Base-by-base conservation (phyloP, 139 green algal species). In the Micractinium conductrix region DNA sequence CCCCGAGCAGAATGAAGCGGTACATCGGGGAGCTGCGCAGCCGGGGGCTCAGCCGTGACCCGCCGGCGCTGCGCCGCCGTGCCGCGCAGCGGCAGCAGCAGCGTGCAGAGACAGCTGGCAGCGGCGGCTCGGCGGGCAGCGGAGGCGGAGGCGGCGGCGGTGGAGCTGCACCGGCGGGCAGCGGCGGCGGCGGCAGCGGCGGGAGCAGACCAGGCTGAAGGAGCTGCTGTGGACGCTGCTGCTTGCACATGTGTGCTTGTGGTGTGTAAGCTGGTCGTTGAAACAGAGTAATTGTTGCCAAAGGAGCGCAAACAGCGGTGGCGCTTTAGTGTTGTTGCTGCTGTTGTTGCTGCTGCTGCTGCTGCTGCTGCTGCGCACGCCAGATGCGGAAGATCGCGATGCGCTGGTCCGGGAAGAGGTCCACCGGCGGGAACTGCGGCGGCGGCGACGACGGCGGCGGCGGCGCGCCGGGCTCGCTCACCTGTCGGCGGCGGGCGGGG, bases 361-460 rank as follows among this genome's bases (percentile, higher is more conserved):
- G 72, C 40, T 40, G 19, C 19, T 37, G 43, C 40, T 58, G 71
- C 43, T 28, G 40, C 60, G 43, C 30, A 21, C 48, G 50, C n/a
- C 28, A 83, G 68, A 91, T 87, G 71, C 40, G 71, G 74, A 84
- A 91, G 3, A 91, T 69, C 1, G 75, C 86, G 38, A 83, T 80
- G 65, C 88, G 84, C 86, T 88, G 84, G n/a, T 91, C 82, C 2
- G 88, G 88, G 40, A 86, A 91, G 8, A 91, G 42, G 24, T 79
- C 73, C 6, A 70, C 79, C 7, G 88, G 86, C 43, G 88, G 83
- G 50, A 87, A 87, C 42, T 53, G 35, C 21, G 63, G 60, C 2
- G 88, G 88, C 33, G 88, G 88, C 24, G 88, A 91, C 2, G 50
- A 33, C 0, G 88, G 86, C 16, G 81, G 78, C 42, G 80, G 79